Conservation (phyloP, 1,139 yeast species). For the Saccharomycopsis hybrid region DNA sequence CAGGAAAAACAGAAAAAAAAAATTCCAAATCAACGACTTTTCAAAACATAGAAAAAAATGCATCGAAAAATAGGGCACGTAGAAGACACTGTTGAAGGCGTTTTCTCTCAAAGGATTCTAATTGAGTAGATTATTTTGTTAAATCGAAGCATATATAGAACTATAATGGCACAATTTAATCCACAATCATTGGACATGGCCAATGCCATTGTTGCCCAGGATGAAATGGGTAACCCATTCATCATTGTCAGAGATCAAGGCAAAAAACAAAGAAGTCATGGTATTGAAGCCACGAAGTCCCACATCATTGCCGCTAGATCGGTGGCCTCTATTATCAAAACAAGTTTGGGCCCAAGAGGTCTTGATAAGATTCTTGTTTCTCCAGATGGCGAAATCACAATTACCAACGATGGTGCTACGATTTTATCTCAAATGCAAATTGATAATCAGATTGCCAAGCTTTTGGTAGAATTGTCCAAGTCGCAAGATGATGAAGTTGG, state of each 20-base stretch:
- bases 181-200: slow-evolving; percentile 54
- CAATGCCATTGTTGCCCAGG: slow-evolving; percentile 97
- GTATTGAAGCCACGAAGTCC: slow-evolving; percentile 85
- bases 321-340: slow-evolving; percentile 85
- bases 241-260: slow-evolving; percentile 98
- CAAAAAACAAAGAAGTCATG: slow-evolving; percentile 83
- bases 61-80: too few relatives aligned
- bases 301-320: slow-evolving; percentile 96
- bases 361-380: slow-evolving; percentile 79
- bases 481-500: slow-evolving; percentile 99
- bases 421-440: slow-evolving; percentile 93
- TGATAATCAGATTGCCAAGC: slow-evolving; percentile 92
- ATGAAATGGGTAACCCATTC: slow-evolving; percentile 98
- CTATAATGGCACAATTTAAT: slow-evolving; percentile 10
- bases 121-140: too few relatives aligned
- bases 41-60: too few relatives aligned
- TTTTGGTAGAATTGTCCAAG: slow-evolving; percentile 86
- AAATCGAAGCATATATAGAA: too few relatives aligned
- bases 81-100: too few relatives aligned
- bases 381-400: slow-evolving; percentile 97
- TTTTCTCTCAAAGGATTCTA: too few relatives aligned
- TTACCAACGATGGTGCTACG: slow-evolving; percentile 98
- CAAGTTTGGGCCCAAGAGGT: slow-evolving; percentile 97
- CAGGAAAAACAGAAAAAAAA: too few relatives aligned
- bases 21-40: too few relatives aligned